Conservation (phyloP, 768 basidiomycete species). For the Chalciporus pseudorubinellus region DNA sequence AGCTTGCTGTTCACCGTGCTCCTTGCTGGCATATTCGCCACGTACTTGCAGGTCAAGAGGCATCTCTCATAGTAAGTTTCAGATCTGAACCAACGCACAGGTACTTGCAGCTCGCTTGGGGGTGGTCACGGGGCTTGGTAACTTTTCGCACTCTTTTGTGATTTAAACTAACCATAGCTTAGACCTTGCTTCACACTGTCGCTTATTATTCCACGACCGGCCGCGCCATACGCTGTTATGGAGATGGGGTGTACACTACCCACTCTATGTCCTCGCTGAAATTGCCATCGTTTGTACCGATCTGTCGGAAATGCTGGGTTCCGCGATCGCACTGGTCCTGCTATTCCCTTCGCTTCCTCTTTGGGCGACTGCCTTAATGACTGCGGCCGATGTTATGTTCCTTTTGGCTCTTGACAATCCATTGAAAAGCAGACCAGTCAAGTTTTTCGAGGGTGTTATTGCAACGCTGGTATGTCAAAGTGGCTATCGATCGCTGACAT, state of each 20-base stretch:
- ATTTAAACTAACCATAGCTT: constrained; percentile 17
- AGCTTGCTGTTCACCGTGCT: constrained; percentile 83
- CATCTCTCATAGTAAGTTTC: not conserved
- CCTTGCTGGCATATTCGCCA: constrained; percentile 77
- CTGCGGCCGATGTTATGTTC: constrained; percentile 64
- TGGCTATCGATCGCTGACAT: not conserved
- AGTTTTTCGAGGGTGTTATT: constrained; percentile 66
- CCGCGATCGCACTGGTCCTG: constrained; percentile 77
- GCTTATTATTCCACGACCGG: constrained; percentile 62
- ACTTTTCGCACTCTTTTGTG: constrained; percentile 13
- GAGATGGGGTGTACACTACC: constrained; percentile 61
- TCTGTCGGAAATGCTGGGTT: constrained; percentile 78
- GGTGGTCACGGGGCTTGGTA: constrained; percentile 77
- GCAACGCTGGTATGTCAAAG: constrained; percentile 49
- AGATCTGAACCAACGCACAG: constrained; percentile 35
- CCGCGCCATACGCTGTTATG: constrained; percentile 55
- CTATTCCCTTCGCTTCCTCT: constrained; percentile 67
- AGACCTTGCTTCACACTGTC: constrained; percentile 65
- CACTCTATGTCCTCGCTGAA: constrained; percentile 63
- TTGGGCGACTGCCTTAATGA: constrained; percentile 70
- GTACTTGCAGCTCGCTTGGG: constrained; percentile 79
- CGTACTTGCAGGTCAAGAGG: constrained; percentile 64
- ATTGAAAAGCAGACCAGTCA: constrained; percentile 60
- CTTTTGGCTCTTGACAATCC: constrained; percentile 74
- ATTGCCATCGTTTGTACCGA: constrained; percentile 76